These are phyloP conservation scores for Pythium sp. DNA, from an alignment of 352 stramenopile species.

Conservation along the genomic window DNA sequence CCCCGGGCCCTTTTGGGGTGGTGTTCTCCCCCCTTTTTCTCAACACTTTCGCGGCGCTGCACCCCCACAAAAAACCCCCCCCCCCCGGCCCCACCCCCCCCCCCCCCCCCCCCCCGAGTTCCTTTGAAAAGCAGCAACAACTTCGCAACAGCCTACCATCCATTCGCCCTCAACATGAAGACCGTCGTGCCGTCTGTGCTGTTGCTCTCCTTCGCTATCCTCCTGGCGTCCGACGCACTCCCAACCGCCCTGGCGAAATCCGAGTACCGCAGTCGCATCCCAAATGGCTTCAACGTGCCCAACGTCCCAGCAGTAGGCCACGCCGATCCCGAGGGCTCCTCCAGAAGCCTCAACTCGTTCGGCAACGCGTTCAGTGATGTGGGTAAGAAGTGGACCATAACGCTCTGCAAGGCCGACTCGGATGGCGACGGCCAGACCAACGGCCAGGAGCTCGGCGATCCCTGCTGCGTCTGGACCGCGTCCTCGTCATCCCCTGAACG, in stretches of 20 bases:
- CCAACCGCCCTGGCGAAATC: too few species aligned
- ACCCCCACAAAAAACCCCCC: too few species aligned
- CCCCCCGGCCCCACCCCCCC: too few species aligned
- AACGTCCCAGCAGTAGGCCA: background rate
- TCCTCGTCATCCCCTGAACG: background rate
- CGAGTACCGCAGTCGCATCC: background rate
- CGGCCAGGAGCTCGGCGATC: conserved; percentile 63
- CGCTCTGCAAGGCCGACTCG: conserved; percentile 21
- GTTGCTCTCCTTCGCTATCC: background rate
- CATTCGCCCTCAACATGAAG: background rate
- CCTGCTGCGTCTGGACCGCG: conserved; percentile 25
- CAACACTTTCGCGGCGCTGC: too few species aligned
- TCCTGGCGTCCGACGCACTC: background rate
- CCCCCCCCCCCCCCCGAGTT: background rate
- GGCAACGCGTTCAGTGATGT: background rate
- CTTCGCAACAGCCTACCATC: background rate
- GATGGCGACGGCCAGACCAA: conserved; percentile 53
- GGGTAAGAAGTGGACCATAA: background rate
- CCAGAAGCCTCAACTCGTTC: background rate
- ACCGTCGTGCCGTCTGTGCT: background rate
- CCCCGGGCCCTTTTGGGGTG: too few species aligned
- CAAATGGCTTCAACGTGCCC: background rate
- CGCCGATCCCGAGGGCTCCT: background rate
- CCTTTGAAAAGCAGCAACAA: background rate
- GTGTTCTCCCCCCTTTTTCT: too few species aligned